These are phyloP conservation scores for Aspergillus indologenus DNA, from an alignment of 495 filamentous ascomycete species.

Conservation along the genomic window DNA sequence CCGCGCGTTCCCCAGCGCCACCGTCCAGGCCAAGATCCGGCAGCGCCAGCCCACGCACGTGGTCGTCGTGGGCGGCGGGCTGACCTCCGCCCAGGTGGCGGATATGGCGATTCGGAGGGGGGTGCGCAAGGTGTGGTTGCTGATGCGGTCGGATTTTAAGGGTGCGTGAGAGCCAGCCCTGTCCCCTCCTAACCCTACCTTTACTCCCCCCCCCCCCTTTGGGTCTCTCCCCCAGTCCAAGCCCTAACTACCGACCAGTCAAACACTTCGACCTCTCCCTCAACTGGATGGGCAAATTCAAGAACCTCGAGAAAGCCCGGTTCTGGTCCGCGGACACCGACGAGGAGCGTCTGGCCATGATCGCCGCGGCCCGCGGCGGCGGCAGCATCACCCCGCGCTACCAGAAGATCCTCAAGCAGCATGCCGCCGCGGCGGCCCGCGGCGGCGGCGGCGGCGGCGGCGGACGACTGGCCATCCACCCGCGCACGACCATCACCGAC, in stretches of 20 bases:
- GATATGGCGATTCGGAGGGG: slow-evolving; percentile 53
- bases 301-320: slow-evolving; percentile 58
- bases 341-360: slow-evolving; percentile 56
- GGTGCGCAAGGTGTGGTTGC: slow-evolving; percentile 53
- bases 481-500: slow-evolving; percentile 43
- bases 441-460: no score
- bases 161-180: slow-evolving; percentile 22
- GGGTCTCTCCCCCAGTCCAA: no score
- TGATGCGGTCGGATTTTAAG: slow-evolving; percentile 57
- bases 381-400: slow-evolving; percentile 61
- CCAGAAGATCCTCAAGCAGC: slow-evolving; percentile 50
- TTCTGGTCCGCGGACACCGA: slow-evolving; percentile 61
- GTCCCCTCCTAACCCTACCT: neutral
- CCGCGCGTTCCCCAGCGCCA: slow-evolving; percentile 43
- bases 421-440: slow-evolving; percentile 43
- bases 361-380: slow-evolving; percentile 55
- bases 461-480: slow-evolving; percentile 45
- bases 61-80: slow-evolving; percentile 58
- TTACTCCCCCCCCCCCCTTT: no score
- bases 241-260: slow-evolving; percentile 30
- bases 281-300: slow-evolving; percentile 64
- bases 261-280: slow-evolving; percentile 64
- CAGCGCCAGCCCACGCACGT: slow-evolving; percentile 47
- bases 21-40: slow-evolving; percentile 46
- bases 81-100: slow-evolving; percentile 59